Conservation (phyloP, 306 rosid species). For the Cotoneaster glaucophyllus region DNA sequence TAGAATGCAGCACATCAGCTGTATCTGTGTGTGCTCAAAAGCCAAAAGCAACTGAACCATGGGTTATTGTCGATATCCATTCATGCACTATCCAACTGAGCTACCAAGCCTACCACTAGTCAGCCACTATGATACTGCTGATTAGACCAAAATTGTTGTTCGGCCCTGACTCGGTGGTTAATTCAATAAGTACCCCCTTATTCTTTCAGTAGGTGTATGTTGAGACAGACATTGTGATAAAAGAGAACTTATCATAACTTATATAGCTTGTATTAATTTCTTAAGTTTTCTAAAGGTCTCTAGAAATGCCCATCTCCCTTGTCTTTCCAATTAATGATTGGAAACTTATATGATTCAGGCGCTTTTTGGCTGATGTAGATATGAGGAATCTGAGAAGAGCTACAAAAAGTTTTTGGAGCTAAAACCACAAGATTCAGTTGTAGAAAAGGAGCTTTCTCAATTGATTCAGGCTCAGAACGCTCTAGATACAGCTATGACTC, state of each 20-base stretch:
- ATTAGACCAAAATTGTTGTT: background rate
- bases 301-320: background rate
- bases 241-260: background rate
- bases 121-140: background rate
- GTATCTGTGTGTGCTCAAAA: background rate
- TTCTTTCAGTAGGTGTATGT: background rate
- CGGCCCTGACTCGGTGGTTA: background rate
- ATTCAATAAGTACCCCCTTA: background rate
- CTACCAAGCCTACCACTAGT: background rate
- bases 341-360: conserved; percentile 94
- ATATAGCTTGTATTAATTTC: conserved; percentile 16
- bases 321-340: conserved; percentile 67
- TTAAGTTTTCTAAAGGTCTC: background rate
- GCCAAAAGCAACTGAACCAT: background rate
- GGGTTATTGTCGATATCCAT: background rate
- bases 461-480: conserved; percentile 80
- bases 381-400: conserved; percentile 82
- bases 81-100: background rate
- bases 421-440: conserved; percentile 60
- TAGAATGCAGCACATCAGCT: background rate
- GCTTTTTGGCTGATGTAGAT: conserved; percentile 99
- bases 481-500: conserved; percentile 67
- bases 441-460: conserved; percentile 91
- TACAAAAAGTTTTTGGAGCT: conserved; percentile 73
- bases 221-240: background rate